Percentiles rank a stretch among this genome's conserved stretches.
phyloP scores from a whole-genome alignment of 1,284 basidiomycete species.

The Abortiporus biennis region DNA sequence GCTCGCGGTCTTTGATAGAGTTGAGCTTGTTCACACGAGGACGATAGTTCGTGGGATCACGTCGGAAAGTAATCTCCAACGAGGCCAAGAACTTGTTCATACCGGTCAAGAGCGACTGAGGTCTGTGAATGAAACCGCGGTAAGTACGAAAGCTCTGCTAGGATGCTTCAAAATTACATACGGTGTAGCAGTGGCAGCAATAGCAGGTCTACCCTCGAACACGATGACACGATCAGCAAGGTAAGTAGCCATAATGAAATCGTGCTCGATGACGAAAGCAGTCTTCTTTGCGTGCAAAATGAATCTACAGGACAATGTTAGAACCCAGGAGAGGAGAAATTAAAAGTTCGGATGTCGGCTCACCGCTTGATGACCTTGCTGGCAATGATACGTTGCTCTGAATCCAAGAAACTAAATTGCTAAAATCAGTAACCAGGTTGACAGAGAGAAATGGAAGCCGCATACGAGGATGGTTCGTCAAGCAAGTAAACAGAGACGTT shows the following conservation, averaged over 20 bases:
- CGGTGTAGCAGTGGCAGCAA: slow-evolving; percentile 82
- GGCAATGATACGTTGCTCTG: slow-evolving; percentile 96
- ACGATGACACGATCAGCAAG: slow-evolving; percentile 97
- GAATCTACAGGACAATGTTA: slow-evolving; percentile 44
- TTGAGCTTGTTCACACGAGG: slow-evolving; percentile 93
- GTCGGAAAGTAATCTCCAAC: slow-evolving; percentile 92
- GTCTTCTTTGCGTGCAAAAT: slow-evolving; percentile 94
- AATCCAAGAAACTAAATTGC: slow-evolving; percentile 81
- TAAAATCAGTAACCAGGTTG: slow-evolving; percentile 7
- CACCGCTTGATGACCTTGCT: slow-evolving; percentile 95
- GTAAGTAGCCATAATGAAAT: slow-evolving; percentile 97
- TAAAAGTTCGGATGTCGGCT: slow-evolving; percentile 11
- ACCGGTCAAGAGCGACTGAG: slow-evolving; percentile 78
- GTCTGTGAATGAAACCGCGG: slow-evolving; percentile 34
- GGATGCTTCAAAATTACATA: slow-evolving; percentile 32
- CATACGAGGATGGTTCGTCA: slow-evolving; percentile 74
- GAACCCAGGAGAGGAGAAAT: neutral
- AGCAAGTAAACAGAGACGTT: slow-evolving; percentile 84
- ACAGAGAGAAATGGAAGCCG: slow-evolving; percentile 10
- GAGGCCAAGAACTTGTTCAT: slow-evolving; percentile 93
- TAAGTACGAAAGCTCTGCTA: slow-evolving; percentile 8
- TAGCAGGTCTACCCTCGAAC: slow-evolving; percentile 83
- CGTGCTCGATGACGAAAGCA: slow-evolving; percentile 96
- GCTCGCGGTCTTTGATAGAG: slow-evolving; percentile 91
- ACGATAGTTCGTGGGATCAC: slow-evolving; percentile 92